Evolutionary conservation across 805 yeast genomes (phyloP), one percentile per base, ranked within the genome.

Genomic region (Cyberlindnera subsufficiens): DNA sequence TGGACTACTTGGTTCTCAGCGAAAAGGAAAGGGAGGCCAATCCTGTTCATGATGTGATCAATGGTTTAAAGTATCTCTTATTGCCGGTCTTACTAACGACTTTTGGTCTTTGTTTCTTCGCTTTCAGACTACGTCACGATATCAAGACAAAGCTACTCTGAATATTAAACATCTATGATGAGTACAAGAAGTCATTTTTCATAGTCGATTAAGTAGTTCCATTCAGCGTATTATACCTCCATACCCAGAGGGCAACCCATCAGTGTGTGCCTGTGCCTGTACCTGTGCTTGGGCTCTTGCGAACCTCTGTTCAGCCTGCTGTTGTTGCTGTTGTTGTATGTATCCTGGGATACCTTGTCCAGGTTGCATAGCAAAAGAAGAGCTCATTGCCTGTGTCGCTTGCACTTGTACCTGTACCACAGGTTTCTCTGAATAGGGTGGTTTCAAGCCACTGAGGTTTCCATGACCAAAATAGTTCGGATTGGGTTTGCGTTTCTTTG

Each of bases 121-220:
- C 78, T 18, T 72, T 71, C 57, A 69, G 77, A 55, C 61, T 80
- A 35, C 74, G 84, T 63, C 76, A 68, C 49, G 86, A 80, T 49
- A 77, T 80, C 43, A 80, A 77, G 52, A 66, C 82, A 8, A 80
- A 80, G 49, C 65, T 80, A 36, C 66, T 80, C 43, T 78, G 57
- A 61, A 13, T 38, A 19, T 6, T 18, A 6, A 13, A 19, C 19
- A 20, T 30, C 6, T 14, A 13, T 38, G 17, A 13, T 38, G 17
- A 20, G n/a, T 11, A 20, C 32, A 18, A 27, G 8, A 33, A 17
- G 15, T 33, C 22, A 14, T 33, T 9, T 18, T 20, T 20, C 5
- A 3, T 22, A 22, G 27, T 22, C 13, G 10, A 22, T 2, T 11
- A 22, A 9, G 27, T 22, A 22, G 27, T 22, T 22, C 27, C 27